A percentile compares a stretch with the other conserved stretches of the same genome.
These are phyloP conservation scores for Bruguiera gymnorhiza DNA, from an alignment of 345 rosid genomes.

Conservation along the genomic window DNA sequence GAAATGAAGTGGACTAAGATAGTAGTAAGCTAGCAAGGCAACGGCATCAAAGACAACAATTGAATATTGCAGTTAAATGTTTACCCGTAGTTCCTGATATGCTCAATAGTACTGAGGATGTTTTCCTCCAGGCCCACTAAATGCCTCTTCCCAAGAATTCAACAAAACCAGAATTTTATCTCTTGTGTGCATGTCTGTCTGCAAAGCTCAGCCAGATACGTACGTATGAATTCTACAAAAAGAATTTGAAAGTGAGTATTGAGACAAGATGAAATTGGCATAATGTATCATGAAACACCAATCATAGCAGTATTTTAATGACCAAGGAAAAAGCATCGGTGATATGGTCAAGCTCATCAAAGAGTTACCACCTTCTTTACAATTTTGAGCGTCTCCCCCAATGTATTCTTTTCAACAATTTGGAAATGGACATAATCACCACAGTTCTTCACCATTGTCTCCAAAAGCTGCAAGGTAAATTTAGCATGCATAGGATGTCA, in stretches of 20 bases:
- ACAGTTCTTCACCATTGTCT: conserved; percentile 94
- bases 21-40: background rate
- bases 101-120: conserved; percentile 86
- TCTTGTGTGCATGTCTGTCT: conserved; percentile 86
- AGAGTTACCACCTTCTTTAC: conserved; percentile 69
- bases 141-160: conserved; percentile 97
- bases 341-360: background rate
- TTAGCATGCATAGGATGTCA: background rate
- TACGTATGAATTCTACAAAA: too few species aligned
- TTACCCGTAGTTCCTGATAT: conserved; percentile 83
- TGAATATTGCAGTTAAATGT: conserved; percentile 11
- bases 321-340: too few species aligned
- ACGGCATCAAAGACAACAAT: conserved; percentile 4
- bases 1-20: background rate
- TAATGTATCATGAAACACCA: too few species aligned
- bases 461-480: conserved; percentile 62
- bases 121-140: conserved; percentile 90
- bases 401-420: conserved; percentile 71
- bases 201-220: conserved; percentile 11
- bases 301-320: too few species aligned
- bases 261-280: too few species aligned
- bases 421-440: conserved; percentile 85
- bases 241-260: background rate
- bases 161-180: conserved; percentile 74
- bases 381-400: conserved; percentile 86